phyloP scores from a whole-genome alignment of 768 basidiomycete genomes.

The Amyloporia xantha region DNA sequence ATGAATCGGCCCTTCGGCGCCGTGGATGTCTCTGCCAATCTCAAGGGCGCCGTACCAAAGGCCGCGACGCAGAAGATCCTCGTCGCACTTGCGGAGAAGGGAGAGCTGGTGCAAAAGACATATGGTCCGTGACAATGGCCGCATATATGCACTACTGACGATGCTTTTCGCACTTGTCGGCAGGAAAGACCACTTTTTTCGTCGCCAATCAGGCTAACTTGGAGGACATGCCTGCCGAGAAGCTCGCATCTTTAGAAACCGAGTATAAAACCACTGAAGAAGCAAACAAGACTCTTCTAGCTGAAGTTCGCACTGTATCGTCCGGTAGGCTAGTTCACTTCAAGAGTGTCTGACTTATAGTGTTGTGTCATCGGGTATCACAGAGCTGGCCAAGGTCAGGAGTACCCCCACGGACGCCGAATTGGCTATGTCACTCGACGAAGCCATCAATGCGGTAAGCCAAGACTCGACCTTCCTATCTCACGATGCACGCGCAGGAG shows the following conservation, averaged over 20 bases:
- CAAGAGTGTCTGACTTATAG: no score
- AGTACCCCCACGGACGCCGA: conserved; percentile 64
- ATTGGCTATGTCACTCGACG: conserved; percentile 48
- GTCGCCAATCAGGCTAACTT: conserved; percentile 77
- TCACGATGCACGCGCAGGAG: no score
- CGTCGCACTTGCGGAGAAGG: conserved; percentile 75
- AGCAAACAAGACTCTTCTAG: conserved; percentile 44
- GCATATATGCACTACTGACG: neutral
- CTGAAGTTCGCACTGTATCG: conserved; percentile 44
- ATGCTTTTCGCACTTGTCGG: neutral
- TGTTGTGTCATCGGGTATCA: conserved; percentile 11
- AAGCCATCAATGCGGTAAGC: conserved; percentile 47
- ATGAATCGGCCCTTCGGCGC: conserved; percentile 94
- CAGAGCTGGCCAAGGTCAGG: conserved; percentile 63
- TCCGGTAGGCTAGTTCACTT: conserved; percentile 44
- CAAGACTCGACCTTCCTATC: no score
- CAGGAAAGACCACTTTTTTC: conserved; percentile 84
- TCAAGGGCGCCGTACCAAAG: conserved; percentile 87
- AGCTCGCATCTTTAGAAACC: conserved; percentile 51
- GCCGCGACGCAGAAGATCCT: conserved; percentile 81
- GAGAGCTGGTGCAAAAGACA: conserved; percentile 71
- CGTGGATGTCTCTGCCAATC: conserved; percentile 85
- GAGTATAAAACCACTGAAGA: conserved; percentile 55
- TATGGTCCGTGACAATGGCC: conserved; percentile 47
- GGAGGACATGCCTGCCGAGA: conserved; percentile 54